Conservation (phyloP, 108 stramenopile genomes). For the Nitzschia inconspicua region DNA sequence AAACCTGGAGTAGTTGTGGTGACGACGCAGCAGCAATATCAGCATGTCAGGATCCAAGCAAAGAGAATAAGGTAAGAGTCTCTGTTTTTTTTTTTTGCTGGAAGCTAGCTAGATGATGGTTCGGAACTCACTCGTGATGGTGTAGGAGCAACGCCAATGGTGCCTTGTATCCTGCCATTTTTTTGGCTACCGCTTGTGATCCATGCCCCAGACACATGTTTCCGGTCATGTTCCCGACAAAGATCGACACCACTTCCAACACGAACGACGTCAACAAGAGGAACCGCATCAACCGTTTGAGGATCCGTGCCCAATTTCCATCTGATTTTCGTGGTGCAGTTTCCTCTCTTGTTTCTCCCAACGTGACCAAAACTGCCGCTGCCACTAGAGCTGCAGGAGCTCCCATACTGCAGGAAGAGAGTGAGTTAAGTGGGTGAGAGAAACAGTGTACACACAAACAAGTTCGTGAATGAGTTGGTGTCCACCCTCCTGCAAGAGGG, state of each 20-base stretch:
- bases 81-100: not conserved
- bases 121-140: conserved; percentile 32
- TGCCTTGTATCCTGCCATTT: conserved; percentile 18
- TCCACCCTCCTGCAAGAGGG: too few relatives aligned
- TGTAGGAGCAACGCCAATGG: conserved; percentile 26
- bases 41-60: not conserved
- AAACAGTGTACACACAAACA: too few relatives aligned
- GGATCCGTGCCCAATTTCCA: conserved; percentile 17
- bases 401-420: conserved; percentile 36
- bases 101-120: too few relatives aligned
- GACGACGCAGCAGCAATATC: not conserved
- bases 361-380: conserved; percentile 47
- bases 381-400: conserved; percentile 55
- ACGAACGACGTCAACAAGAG: conserved; percentile 41
- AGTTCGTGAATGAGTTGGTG: too few relatives aligned
- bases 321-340: conserved; percentile 14
- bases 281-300: conserved; percentile 34
- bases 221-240: conserved; percentile 52
- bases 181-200: conserved; percentile 9
- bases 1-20: conserved; percentile 4
- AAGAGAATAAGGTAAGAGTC: not conserved
- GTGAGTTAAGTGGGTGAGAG: too few relatives aligned
- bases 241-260: conserved; percentile 42
- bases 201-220: conserved; percentile 37
- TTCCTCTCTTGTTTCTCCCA: conserved; percentile 30